phyloP scores from a whole-genome alignment of 495 filamentous ascomycete genomes.

The Darksidea phi region DNA sequence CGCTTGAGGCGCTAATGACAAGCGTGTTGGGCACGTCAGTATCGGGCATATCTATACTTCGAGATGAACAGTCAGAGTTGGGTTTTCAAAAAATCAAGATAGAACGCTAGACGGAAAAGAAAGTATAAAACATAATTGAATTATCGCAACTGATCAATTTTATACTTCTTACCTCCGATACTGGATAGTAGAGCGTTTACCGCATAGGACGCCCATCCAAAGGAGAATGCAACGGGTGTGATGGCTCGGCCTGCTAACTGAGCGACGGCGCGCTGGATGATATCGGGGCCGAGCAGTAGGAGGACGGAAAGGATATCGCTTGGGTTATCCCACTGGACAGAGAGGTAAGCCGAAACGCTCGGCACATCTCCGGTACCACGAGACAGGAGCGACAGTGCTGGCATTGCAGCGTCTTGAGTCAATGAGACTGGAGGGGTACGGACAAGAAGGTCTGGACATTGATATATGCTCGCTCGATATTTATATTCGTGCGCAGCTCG shows the following conservation, averaged over 20 bases:
- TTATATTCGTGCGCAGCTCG: no score
- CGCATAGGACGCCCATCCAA: not conserved
- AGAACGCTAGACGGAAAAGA: no score
- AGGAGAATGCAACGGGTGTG: slow-evolving; percentile 3
- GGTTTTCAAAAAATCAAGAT: no score
- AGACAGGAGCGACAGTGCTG: no score
- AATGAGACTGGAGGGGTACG: no score
- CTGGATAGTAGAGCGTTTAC: not conserved
- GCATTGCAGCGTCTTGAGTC: no score
- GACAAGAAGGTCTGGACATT: no score
- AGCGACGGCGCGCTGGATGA: not conserved
- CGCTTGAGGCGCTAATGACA: not conserved
- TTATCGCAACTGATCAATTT: not conserved
- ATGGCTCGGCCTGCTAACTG: slow-evolving; percentile 1
- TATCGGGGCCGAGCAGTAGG: not conserved
- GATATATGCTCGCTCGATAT: no score
- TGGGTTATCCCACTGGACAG: not conserved
- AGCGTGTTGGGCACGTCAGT: slow-evolving; percentile 8
- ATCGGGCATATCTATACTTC: slow-evolving; percentile 32
- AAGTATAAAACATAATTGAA: no score
- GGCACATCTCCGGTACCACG: no score
- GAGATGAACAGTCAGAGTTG: no score
- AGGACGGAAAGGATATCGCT: not conserved
- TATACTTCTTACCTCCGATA: not conserved
- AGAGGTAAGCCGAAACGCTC: no score